Conservation (phyloP, 2,329 filamentous ascomycete species). For the Colletotrichum plurivorum region DNA sequence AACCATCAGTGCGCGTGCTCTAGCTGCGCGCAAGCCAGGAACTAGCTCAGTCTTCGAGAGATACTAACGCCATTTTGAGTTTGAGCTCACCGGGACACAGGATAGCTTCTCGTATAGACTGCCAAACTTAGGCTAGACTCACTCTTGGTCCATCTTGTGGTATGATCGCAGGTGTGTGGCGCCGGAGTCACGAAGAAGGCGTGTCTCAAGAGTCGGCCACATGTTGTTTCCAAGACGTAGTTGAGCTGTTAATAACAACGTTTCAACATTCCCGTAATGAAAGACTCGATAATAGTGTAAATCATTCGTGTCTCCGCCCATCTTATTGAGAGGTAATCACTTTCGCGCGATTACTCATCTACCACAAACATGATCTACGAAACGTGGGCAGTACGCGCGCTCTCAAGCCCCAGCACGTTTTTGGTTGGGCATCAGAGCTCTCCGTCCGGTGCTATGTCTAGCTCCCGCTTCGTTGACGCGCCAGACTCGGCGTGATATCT, state of each 20-base stretch:
- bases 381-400: conserved; percentile 4
- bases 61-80: background rate
- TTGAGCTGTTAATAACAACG: background rate
- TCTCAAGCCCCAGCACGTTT: background rate
- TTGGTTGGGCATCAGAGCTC: background rate
- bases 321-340: too few relatives aligned
- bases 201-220: too few relatives aligned
- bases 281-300: too few relatives aligned
- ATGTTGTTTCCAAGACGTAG: too few relatives aligned
- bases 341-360: too few relatives aligned
- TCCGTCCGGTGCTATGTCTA: conserved; percentile 8
- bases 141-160: too few relatives aligned
- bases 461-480: conserved; percentile 20
- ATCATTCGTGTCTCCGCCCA: too few relatives aligned
- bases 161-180: too few relatives aligned
- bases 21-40: background rate
- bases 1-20: conserved; percentile 1
- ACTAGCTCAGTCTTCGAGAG: background rate
- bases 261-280: background rate
- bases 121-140: too few relatives aligned
- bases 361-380: background rate
- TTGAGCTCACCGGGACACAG: conserved; percentile 5
- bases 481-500: conserved; percentile 8
- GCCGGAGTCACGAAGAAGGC: too few relatives aligned
- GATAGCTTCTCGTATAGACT: too few relatives aligned